phyloP scores from a whole-genome alignment of 2,329 filamentous ascomycete species.

The Lachnum nothofagi region DNA sequence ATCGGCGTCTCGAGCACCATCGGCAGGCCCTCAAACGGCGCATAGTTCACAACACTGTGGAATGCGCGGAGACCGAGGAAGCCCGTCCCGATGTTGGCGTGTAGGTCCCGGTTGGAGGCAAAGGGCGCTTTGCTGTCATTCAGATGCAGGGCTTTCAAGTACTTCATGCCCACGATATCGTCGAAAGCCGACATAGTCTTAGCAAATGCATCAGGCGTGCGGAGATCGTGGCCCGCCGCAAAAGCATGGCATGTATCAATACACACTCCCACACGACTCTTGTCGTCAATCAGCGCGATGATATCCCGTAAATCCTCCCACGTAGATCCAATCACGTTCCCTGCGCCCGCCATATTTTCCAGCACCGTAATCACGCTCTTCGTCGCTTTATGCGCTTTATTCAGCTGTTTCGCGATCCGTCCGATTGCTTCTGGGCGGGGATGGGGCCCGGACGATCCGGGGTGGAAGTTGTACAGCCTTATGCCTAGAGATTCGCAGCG shows the following conservation, averaged over 20 bases:
- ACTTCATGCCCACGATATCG: constrained; percentile 66
- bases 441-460: constrained; percentile 71
- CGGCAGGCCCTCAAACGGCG: constrained; percentile 69
- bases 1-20: constrained; percentile 97
- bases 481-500: constrained; percentile 85
- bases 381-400: constrained; percentile 73
- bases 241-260: constrained; percentile 97
- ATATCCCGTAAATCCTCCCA: constrained; percentile 86
- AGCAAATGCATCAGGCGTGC: constrained; percentile 67
- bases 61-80: constrained; percentile 89
- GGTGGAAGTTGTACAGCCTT: constrained; percentile 94
- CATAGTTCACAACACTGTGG: constrained; percentile 82
- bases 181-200: constrained; percentile 74
- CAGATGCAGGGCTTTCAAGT: constrained; percentile 80
- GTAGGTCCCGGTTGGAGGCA: constrained; percentile 74
- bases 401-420: constrained; percentile 77
- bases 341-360: constrained; percentile 91
- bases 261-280: constrained; percentile 82
- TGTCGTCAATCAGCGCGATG: constrained; percentile 73
- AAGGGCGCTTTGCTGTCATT: constrained; percentile 95
- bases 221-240: constrained; percentile 86
- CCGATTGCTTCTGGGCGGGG: constrained; percentile 64
- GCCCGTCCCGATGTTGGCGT: constrained; percentile 94
- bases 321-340: constrained; percentile 78
- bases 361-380: constrained; percentile 73